A percentile compares a stretch with the other conserved stretches of the same genome.
Conservation (phyloP, 225 moss, liverwort and hornwort species). For the Anthoceros angustus region DNA sequence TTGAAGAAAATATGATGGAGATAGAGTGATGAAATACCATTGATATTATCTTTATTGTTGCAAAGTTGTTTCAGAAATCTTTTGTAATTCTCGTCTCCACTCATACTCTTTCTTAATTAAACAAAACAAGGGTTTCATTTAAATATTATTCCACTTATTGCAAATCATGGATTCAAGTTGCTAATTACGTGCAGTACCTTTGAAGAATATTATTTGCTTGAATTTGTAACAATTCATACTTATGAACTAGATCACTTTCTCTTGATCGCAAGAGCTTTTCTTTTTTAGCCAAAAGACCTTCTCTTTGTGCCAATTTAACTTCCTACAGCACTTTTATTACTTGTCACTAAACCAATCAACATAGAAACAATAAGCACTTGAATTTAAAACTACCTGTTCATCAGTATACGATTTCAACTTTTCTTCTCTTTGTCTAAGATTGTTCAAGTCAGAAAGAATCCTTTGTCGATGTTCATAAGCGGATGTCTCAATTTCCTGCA, state of each 20-base stretch:
- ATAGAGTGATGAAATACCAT: background rate
- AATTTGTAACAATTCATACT: background rate
- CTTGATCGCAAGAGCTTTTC: background rate
- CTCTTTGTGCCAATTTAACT: background rate
- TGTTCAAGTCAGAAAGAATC: slow-evolving; percentile 43
- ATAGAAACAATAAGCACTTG: background rate
- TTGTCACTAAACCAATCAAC: background rate
- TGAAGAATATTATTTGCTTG: background rate
- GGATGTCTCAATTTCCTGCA: slow-evolving; percentile 58
- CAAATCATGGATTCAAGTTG: too few relatives aligned
- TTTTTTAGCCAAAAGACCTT: background rate
- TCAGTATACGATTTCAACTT: slow-evolving; percentile 16
- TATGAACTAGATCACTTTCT: background rate
- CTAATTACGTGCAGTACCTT: background rate
- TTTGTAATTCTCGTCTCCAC: background rate
- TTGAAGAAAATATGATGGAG: too few relatives aligned
- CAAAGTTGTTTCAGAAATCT: background rate
- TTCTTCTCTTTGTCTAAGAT: slow-evolving; percentile 56
- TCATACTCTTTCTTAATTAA: background rate
- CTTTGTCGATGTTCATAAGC: slow-evolving; percentile 85
- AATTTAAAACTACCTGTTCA: background rate
- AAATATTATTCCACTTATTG: too few relatives aligned
- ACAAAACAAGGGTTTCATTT: background rate
- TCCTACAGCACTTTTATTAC: background rate
- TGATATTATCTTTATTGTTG: background rate